Evolutionary conservation across 2,329 filamentous ascomycete genomes (phyloP).

Genomic region (Exophiala spinifera): DNA sequence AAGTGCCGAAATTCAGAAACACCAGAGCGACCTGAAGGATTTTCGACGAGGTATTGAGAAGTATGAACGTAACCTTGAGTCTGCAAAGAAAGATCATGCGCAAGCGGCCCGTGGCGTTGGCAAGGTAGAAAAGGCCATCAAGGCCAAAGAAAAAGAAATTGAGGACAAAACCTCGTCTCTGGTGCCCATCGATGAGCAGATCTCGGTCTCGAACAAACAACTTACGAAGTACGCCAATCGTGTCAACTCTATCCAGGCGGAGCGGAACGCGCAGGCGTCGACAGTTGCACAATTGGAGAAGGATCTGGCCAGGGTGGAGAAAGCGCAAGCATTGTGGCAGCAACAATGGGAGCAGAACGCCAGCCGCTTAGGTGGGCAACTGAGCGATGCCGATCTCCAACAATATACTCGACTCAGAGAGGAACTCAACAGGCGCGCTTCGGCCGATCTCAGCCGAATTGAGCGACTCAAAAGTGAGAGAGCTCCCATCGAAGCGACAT

Average conservation of each 20-base stretch:
- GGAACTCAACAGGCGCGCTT: constrained; percentile 79
- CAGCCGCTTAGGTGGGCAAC: constrained; percentile 79
- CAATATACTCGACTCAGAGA: constrained; percentile 83
- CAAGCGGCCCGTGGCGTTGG: constrained; percentile 71
- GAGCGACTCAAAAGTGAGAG: constrained; percentile 84
- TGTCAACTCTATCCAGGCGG: constrained; percentile 68
- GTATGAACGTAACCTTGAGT: constrained; percentile 75
- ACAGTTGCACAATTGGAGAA: constrained; percentile 73
- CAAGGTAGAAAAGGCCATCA: constrained; percentile 82
- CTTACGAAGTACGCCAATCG: constrained; percentile 65
- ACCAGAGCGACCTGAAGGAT: constrained; percentile 93
- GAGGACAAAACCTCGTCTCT: constrained; percentile 82
- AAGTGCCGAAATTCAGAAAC: constrained; percentile 81
- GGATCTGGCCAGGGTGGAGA: constrained; percentile 79
- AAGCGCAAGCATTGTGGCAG: constrained; percentile 83
- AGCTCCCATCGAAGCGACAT: constrained; percentile 87
- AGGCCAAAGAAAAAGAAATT: constrained; percentile 78
- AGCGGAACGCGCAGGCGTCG: constrained; percentile 68
- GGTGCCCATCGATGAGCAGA: constrained; percentile 88
- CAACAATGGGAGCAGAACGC: constrained; percentile 79
- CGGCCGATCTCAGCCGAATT: constrained; percentile 75
- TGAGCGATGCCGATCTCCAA: constrained; percentile 81
- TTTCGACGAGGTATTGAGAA: constrained; percentile 82
- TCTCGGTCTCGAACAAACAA: constrained; percentile 71
- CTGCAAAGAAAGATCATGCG: constrained; percentile 78